phyloP scores from a whole-genome alignment of 192 early-diverging fungal genomes.

The Rhizoclosmatium globosum region DNA sequence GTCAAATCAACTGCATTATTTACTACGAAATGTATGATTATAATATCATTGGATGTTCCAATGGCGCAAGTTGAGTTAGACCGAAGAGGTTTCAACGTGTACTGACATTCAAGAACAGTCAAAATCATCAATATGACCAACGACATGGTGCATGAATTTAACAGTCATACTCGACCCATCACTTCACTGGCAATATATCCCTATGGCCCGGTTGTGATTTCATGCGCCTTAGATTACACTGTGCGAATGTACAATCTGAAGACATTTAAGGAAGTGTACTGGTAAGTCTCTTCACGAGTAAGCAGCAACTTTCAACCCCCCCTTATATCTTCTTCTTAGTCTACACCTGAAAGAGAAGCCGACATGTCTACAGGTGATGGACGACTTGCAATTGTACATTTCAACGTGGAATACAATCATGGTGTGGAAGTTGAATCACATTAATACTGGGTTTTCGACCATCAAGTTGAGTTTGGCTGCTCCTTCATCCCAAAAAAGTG shows the following conservation, averaged over 20 bases:
- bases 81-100: neutral
- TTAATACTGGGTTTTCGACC: conserved; percentile 54
- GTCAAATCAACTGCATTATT: conserved; percentile 50
- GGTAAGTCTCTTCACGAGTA: conserved; percentile 35
- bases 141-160: conserved; percentile 58
- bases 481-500: too few relatives aligned
- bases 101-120: conserved; percentile 35
- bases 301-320: too few relatives aligned
- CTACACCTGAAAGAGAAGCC: conserved; percentile 53
- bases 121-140: conserved; percentile 51
- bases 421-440: conserved; percentile 57
- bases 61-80: conserved; percentile 40
- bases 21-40: conserved; percentile 54
- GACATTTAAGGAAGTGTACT: conserved; percentile 58
- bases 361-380: conserved; percentile 47
- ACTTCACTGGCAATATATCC: conserved; percentile 52
- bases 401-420: conserved; percentile 37
- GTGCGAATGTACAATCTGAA: conserved; percentile 58
- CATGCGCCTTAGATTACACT: conserved; percentile 51
- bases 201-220: conserved; percentile 48
- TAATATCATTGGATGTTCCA: conserved; percentile 52
- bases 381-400: conserved; percentile 53
- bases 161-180: conserved; percentile 51
- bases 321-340: conserved; percentile 21
- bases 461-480: conserved; percentile 42